Evolutionary conservation across 1,284 basidiomycete species (phyloP), one percentile per base, ranked within the genome.

Genomic region (Austroboletus niveus): DNA sequence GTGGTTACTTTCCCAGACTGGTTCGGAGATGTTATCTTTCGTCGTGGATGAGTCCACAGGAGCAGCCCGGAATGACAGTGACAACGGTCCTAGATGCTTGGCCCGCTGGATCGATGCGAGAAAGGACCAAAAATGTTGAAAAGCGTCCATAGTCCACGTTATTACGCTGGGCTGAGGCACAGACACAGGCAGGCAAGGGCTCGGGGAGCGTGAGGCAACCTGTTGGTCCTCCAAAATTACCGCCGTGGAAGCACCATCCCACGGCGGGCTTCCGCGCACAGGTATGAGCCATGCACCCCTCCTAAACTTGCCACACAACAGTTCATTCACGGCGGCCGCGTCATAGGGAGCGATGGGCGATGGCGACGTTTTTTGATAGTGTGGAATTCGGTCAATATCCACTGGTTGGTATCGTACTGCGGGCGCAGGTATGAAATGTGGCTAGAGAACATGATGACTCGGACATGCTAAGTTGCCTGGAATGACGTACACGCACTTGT

Each of bases 271-370:
- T 10, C 85, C 85, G 11, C 82, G 77, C 8, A 86, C 62, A 34
- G 85, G 85, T 36, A 87, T 72, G n/a, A 86, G 60, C 85, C 85
- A 87, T 4, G 79, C 76, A 45, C 68, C 68, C 45, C 82, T 76
- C 45, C 71, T 60, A 60, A 70, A 78, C 15, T 63, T 66, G 20
- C 66, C 64, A 22, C 47, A 48, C 5, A 64, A 65, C 53, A 57
- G 58, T 8, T 49, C 64, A 51, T 54, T 63, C 14, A 70, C 53
- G 35, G 60, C 64, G 41, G 65, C 61, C 7, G 58, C 44, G 4
- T 68, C 70, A 54, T 79, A 71, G 3, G 82, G 80, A 15, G 70
- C 45, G 39, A 83, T 65, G 15, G 75, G 71, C 4, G 64, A 66
- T 0, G 75, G 73, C 34, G 47, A 54, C 1, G 62, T 36, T 44